Conservation (phyloP, 2,329 filamentous ascomycete species). For the Curvularia verruculosa region DNA sequence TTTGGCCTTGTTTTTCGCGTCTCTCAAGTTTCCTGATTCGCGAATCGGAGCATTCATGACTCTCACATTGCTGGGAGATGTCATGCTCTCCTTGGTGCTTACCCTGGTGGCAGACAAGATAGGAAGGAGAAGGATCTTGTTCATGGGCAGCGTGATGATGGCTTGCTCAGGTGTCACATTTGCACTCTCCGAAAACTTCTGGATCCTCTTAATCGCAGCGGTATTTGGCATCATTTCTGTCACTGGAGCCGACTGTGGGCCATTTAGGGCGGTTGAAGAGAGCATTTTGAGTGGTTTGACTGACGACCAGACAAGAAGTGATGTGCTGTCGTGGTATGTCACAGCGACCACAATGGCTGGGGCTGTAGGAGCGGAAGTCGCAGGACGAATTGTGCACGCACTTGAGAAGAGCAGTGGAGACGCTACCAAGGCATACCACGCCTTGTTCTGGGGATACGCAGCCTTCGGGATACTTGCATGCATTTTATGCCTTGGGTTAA, state of each 20-base stretch:
- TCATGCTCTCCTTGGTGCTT: constrained; percentile 44
- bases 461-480: constrained; percentile 50
- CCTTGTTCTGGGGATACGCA: constrained; percentile 54
- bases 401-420: constrained; percentile 48
- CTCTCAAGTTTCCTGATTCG: constrained; percentile 43
- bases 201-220: constrained; percentile 46
- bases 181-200: constrained; percentile 46
- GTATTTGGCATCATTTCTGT: constrained; percentile 50
- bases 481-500: constrained; percentile 48
- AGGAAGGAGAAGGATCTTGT: constrained; percentile 44
- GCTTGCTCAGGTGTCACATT: constrained; percentile 45
- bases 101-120: constrained; percentile 49
- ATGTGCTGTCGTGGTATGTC: constrained; percentile 51
- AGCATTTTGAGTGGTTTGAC: constrained; percentile 47
- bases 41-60: constrained; percentile 52
- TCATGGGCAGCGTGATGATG: constrained; percentile 48
- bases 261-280: constrained; percentile 47
- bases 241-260: constrained; percentile 44
- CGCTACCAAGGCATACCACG: constrained; percentile 47
- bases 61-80: constrained; percentile 49
- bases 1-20: constrained; percentile 48
- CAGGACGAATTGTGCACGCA: constrained; percentile 51
- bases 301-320: constrained; percentile 42
- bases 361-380: constrained; percentile 43
- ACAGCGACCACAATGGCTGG: constrained; percentile 46